These are phyloP conservation scores for Acanthamoeba lenticulata DNA, from an alignment of 208 protist species.

Conservation along the genomic window DNA sequence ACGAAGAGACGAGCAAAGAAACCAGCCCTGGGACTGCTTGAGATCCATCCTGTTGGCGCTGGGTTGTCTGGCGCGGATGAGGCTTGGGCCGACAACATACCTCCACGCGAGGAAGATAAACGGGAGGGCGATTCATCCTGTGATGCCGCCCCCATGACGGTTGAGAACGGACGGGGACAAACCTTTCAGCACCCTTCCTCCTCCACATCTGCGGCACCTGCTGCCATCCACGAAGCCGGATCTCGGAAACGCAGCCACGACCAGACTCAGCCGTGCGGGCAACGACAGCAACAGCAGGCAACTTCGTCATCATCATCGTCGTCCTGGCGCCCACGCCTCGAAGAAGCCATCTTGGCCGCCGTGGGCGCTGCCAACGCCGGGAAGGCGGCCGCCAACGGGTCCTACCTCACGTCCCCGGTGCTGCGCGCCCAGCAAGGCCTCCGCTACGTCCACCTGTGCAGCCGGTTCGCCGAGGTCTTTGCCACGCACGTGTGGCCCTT, in stretches of 20 bases:
- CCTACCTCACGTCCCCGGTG: not conserved
- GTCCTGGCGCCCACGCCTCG: too few species aligned
- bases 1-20: not conserved
- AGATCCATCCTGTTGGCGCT: not conserved
- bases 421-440: not conserved
- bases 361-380: not conserved
- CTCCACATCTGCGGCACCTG: not conserved
- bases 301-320: too few species aligned
- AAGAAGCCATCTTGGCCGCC: too few species aligned
- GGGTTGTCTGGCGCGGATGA: not conserved
- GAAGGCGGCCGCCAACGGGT: not conserved
- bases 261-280: too few species aligned
- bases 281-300: not conserved
- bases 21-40: not conserved
- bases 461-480: conserved; percentile 9
- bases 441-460: not conserved
- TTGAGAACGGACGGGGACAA: not conserved
- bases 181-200: too few species aligned
- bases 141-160: not conserved
- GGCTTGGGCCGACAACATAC: not conserved
- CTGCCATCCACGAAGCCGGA: too few species aligned
- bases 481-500: conserved; percentile 19
- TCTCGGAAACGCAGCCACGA: too few species aligned
- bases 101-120: not conserved
- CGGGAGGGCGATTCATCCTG: not conserved